Evolutionary conservation across 2,329 filamentous ascomycete species (phyloP).

Genomic region (Paecilomyces sp.): DNA sequence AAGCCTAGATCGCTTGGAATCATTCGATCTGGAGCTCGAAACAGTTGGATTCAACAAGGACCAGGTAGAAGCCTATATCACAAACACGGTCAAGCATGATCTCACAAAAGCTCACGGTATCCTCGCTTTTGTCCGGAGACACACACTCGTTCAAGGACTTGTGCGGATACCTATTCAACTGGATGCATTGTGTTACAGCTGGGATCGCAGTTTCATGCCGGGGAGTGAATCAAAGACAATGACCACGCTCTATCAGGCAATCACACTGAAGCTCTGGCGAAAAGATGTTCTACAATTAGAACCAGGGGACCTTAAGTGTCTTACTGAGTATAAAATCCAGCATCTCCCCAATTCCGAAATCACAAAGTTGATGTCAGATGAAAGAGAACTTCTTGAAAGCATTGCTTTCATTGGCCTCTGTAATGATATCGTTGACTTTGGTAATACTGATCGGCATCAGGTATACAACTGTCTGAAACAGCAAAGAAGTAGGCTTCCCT

Average conservation of each 20-base stretch:
- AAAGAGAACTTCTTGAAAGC: slow-evolving; percentile 16
- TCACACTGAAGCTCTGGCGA: slow-evolving; percentile 25
- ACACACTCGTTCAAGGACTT: slow-evolving; percentile 23
- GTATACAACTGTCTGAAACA: not conserved
- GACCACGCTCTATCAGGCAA: slow-evolving; percentile 17
- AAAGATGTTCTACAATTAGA: slow-evolving; percentile 26
- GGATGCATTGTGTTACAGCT: slow-evolving; percentile 34
- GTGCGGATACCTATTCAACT: slow-evolving; percentile 36
- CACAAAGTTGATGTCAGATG: slow-evolving; percentile 6
- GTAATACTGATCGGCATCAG: not conserved
- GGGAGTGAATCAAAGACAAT: slow-evolving; percentile 20
- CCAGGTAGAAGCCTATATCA: slow-evolving; percentile 26
- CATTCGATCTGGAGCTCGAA: slow-evolving; percentile 26
- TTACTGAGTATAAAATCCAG: not conserved
- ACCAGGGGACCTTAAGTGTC: slow-evolving; percentile 5
- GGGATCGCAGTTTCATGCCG: slow-evolving; percentile 12
- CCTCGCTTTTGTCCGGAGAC: slow-evolving; percentile 14
- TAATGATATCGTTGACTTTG: slow-evolving; percentile 24
- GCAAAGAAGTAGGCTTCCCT: not conserved
- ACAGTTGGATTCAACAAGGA: slow-evolving; percentile 29
- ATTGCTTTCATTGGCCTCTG: slow-evolving; percentile 28
- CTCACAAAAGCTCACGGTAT: too few relatives aligned
- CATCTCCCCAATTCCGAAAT: not conserved
- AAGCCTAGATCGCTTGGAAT: slow-evolving; percentile 4
- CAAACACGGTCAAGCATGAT: slow-evolving; percentile 13